A percentile compares a stretch with the other conserved stretches of the same genome.
Conservation (phyloP, 2,329 filamentous ascomycete species). For the Paramyrothecium sp. region DNA sequence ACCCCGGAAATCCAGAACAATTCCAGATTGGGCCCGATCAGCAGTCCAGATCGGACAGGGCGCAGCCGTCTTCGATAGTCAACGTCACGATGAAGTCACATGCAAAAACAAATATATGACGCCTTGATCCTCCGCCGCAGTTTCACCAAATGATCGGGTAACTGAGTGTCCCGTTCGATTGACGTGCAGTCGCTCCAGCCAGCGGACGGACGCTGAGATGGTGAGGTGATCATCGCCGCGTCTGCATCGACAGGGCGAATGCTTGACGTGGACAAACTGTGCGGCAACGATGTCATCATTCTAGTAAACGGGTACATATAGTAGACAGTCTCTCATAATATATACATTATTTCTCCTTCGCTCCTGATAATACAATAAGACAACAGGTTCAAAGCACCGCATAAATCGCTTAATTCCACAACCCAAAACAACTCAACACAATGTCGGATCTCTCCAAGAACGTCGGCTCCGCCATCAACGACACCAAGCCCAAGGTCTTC, state of each 20-base stretch:
- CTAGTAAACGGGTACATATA: not conserved
- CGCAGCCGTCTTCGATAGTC: not conserved
- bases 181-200: not conserved
- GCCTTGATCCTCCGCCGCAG: not conserved
- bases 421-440: not conserved
- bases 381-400: too few species aligned
- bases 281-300: not conserved
- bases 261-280: not conserved
- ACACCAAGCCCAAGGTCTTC: constrained; percentile 35
- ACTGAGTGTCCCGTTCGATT: too few species aligned
- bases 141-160: too few species aligned
- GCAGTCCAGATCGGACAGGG: not conserved
- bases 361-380: too few species aligned
- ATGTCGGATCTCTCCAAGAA: not conserved
- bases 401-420: not conserved
- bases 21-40: not conserved
- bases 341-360: not conserved
- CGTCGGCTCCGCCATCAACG: not conserved
- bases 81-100: not conserved
- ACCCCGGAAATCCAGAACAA: not conserved
- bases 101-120: not conserved
- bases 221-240: not conserved
- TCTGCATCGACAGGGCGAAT: not conserved
- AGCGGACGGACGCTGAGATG: not conserved
- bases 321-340: not conserved